Evolutionary conservation across 345 rosid genomes (phyloP), one percentile per base, ranked within the genome.

Genomic region (Punica granatum): DNA sequence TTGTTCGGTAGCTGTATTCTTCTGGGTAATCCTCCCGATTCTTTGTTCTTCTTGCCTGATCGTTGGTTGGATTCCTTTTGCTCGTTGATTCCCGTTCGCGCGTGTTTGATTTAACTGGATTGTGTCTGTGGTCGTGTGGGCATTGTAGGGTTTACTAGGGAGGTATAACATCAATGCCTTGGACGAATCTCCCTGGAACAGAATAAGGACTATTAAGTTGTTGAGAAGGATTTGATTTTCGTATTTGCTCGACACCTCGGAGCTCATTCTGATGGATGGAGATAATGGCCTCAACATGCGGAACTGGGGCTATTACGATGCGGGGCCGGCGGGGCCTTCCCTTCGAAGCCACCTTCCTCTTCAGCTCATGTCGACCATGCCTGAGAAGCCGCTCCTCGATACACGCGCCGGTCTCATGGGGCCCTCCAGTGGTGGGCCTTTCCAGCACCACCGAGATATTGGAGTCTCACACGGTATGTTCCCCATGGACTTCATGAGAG

Each of bases 241-340:
- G 43, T 51, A 13, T 2, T 28, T 26, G 28, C 59, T 30, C 31
- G 35, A 46, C 39, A 67, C 23, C 54, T 35, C 28, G 67, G 51
- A 41, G 48, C 51, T 15, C 10, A 37, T 51, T 16, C 28, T 43
- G 7, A 76, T 76, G 79, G 75, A 76, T 34, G 74, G 71, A 43
- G 76, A 72, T 56, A 63, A 76, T 39, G 66, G 71, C 32, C 67
- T 76, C 68, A 67, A 76, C 60, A 69, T 77, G 62, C 62, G 67
- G 11, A 67, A 70, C 67, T 77, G 80, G 80, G 75, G 75, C 21
- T 77, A 73, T 48, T 77, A 77, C 37, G 80, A 77, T 28, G 68
- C 76, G 5, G 41, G n/a, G n/a, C n/a, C 41, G 5, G 41, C 41
- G 16, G 59, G 69, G 19, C 51, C 54, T 35, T 42, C 76, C 42